These are phyloP conservation scores for Fragilaria crotonensis DNA, from an alignment of 108 stramenopile genomes.

Conservation along the genomic window DNA sequence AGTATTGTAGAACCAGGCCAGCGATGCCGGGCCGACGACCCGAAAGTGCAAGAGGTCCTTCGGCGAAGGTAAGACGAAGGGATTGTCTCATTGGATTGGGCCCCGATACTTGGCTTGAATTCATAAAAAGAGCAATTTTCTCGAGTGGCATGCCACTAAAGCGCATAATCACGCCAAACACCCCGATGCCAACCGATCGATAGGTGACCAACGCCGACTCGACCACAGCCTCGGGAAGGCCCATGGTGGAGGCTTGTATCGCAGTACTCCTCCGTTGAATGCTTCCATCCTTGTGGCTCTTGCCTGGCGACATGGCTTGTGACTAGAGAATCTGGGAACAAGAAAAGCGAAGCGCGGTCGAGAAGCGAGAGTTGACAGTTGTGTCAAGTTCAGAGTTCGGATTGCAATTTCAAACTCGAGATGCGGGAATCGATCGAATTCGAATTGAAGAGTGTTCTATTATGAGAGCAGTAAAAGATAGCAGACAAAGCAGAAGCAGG, in stretches of 20 bases:
- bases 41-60: slow-evolving; percentile 59
- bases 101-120: slow-evolving; percentile 60
- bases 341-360: too few species aligned
- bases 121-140: slow-evolving; percentile 74
- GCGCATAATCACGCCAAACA: slow-evolving; percentile 60
- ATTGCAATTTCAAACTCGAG: too few species aligned
- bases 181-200: slow-evolving; percentile 61
- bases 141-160: slow-evolving; percentile 71
- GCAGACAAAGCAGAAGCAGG: too few species aligned
- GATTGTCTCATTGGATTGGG: slow-evolving; percentile 43
- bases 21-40: slow-evolving; percentile 47
- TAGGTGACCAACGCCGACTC: slow-evolving; percentile 48
- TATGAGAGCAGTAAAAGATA: too few species aligned
- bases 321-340: too few species aligned
- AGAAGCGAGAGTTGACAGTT: too few species aligned
- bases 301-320: too few species aligned
- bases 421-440: too few species aligned
- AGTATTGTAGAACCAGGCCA: slow-evolving; percentile 73
- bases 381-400: too few species aligned
- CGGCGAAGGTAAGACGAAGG: slow-evolving; percentile 41
- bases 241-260: not conserved
- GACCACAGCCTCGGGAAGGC: slow-evolving; percentile 3
- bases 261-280: not conserved
- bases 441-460: too few species aligned
- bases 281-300: too few species aligned